phyloP scores from a whole-genome alignment of 495 filamentous ascomycete genomes.

The Penicillium arizonense region DNA sequence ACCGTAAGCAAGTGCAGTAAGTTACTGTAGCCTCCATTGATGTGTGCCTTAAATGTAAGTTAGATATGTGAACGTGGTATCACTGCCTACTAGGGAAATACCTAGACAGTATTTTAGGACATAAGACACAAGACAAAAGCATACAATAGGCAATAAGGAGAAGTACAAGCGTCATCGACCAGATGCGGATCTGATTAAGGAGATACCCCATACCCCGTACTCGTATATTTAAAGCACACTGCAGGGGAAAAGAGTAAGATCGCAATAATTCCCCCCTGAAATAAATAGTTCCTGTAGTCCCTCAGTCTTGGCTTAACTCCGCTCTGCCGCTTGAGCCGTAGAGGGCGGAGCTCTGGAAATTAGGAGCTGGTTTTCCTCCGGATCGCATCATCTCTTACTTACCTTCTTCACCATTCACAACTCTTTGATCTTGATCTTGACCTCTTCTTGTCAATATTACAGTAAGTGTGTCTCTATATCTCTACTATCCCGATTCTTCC shows the following conservation, averaged over 20 bases:
- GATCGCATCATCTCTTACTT: conserved; percentile 13
- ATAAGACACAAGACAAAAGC: too few relatives aligned
- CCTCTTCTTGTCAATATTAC: too few relatives aligned
- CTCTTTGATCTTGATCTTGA: neutral
- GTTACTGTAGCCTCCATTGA: too few relatives aligned
- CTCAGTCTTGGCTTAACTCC: conserved; percentile 25
- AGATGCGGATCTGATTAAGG: neutral
- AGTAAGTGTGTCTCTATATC: neutral
- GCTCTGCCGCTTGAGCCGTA: conserved; percentile 14
- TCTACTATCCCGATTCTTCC: neutral
- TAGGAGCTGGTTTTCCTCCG: conserved; percentile 11
- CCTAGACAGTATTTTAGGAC: too few relatives aligned
- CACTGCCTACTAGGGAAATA: too few relatives aligned
- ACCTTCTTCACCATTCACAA: conserved; percentile 2
- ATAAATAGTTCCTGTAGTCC: conserved; percentile 16
- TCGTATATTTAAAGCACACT: neutral
- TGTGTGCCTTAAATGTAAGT: too few relatives aligned
- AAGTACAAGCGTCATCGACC: conserved; percentile 5
- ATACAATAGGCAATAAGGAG: neutral
- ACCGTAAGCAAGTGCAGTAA: too few relatives aligned
- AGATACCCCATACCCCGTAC: neutral
- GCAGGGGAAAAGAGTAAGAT: too few relatives aligned
- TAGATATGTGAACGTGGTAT: too few relatives aligned
- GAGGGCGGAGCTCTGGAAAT: conserved; percentile 20
- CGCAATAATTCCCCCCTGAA: neutral